Evolutionary conservation across 352 stramenopile genomes (phyloP).

Genomic region (Halophytophthora polymorphica): DNA sequence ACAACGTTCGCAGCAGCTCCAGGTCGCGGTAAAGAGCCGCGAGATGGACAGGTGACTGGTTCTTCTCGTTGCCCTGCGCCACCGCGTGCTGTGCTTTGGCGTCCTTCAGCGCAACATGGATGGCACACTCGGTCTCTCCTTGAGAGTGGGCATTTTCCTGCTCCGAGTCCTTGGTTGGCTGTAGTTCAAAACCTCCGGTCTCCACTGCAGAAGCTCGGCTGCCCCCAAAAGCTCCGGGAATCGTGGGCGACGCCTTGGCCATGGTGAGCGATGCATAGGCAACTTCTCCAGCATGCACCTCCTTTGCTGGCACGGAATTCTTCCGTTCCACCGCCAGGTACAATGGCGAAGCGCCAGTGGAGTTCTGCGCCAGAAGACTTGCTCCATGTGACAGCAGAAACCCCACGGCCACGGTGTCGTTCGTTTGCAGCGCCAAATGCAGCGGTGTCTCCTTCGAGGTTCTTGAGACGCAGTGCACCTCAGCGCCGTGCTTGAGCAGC

Average conservation of each 20-base stretch:
- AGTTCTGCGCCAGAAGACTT: conserved; percentile 40
- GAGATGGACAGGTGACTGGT: conserved; percentile 56
- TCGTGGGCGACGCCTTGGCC: conserved; percentile 16
- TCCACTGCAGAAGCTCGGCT: conserved; percentile 5
- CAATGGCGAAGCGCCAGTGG: conserved; percentile 34
- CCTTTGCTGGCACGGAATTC: conserved; percentile 44
- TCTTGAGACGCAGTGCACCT: conserved; percentile 41
- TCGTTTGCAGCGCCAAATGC: conserved; percentile 39
- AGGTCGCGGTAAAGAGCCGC: conserved; percentile 63
- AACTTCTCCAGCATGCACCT: conserved; percentile 56
- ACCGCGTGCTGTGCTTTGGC: conserved; percentile 42
- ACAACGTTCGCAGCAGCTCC: conserved; percentile 44
- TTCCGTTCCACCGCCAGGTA: conserved; percentile 41
- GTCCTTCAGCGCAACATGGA: conserved; percentile 52
- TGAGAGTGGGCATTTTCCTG: conserved; percentile 1
- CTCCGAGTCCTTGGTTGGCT: conserved; percentile 9
- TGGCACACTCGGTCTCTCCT: conserved; percentile 29
- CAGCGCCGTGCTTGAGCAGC: conserved; percentile 40
- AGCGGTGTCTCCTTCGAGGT: conserved; percentile 40
- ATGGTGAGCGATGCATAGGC: conserved; percentile 36
- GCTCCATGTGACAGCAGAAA: conserved; percentile 44
- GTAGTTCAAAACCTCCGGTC: conserved; percentile 8
- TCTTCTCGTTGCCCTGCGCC: conserved; percentile 35
- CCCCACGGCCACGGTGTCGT: conserved; percentile 39
- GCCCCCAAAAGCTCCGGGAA: too few species aligned